Percentiles rank a stretch among this genome's conserved stretches.
These are phyloP conservation scores for Apiotrichum veenhuisii DNA, from an alignment of 1,284 basidiomycete genomes.

Conservation along the genomic window DNA sequence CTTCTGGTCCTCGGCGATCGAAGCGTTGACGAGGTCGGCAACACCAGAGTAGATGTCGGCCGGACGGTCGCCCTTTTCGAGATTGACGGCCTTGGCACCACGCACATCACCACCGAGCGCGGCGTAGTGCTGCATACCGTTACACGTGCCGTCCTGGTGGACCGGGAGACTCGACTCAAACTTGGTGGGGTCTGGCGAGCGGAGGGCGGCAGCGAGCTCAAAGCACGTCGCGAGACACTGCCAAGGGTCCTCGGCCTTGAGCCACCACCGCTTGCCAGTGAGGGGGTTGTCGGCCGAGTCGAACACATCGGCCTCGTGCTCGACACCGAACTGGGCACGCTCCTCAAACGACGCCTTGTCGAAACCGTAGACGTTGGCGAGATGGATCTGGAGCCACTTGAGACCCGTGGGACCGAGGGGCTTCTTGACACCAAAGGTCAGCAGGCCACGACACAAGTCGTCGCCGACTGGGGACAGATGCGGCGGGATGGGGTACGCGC, in stretches of 20 bases:
- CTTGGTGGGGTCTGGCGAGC: conserved; percentile 65
- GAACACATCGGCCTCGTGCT: conserved; percentile 70
- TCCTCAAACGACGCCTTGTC: conserved; percentile 95
- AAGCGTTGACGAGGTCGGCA: conserved; percentile 60
- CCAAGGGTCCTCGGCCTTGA: conserved; percentile 91
- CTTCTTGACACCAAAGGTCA: conserved; percentile 78
- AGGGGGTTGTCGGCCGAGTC: conserved; percentile 85
- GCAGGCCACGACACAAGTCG: conserved; percentile 84
- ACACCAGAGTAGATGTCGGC: conserved; percentile 96
- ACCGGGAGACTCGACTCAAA: conserved; percentile 79
- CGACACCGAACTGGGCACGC: conserved; percentile 72
- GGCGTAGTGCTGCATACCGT: conserved; percentile 97
- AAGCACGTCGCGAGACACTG: conserved; percentile 91
- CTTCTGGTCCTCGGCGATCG: conserved; percentile 52
- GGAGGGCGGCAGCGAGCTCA: conserved; percentile 74
- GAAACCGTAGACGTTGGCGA: conserved; percentile 88
- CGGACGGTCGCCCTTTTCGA: conserved; percentile 78
- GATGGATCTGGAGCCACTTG: conserved; percentile 84
- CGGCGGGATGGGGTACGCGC: conserved; percentile 94
- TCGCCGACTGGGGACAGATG: conserved; percentile 96
- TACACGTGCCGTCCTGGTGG: conserved; percentile 98
- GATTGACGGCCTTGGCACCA: conserved; percentile 90
- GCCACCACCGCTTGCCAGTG: conserved; percentile 80
- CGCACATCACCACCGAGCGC: conserved; percentile 88
- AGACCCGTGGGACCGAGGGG: conserved; percentile 76